Evolutionary conservation across 306 rosid genomes (phyloP), one percentile per base, ranked within the genome.

Genomic region (Vigna hirtella): DNA sequence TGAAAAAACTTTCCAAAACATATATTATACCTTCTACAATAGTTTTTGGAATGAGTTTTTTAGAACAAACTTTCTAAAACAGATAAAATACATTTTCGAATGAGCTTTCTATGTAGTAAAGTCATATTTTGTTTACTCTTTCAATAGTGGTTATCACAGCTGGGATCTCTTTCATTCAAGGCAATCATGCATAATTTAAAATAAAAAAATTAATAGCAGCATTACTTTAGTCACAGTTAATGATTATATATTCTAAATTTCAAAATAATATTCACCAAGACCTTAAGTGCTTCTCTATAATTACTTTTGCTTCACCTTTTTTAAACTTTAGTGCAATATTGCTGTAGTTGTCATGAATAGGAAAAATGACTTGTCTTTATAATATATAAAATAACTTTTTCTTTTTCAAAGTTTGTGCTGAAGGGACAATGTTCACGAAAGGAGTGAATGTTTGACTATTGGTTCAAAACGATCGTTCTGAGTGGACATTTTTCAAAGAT

Each of bases 161-260:
- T 58, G 22, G 42, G 40, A 56, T 69, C 1, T 47, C 17, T 20
- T 65, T 58, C 24, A 47, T 69, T 17, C 52, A 69, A 57, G 28
- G 9, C 22, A 24, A 71, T 62, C 56, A 51, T 61, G 72, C 49
- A 51, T 61, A 55, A 32, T 26, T 26, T 26, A 26, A 26, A 26
- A 26, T 1, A 26, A 26, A 26, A 0, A 26, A 26, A 26, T 2
- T 26, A 26, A 26, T 26, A 30, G 8, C n/a, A 18, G 12, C 67
- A 63, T 63, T 26, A 55, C 65, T 30, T 70, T 49, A 18, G 65
- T 7, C 73, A 52, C 73, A 72, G 59, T 79, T 72, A 48, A 78
- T 5, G 20, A 59, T 13, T 61, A 78, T 58, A 47, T 68, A 56
- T 65, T 57, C 12, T 42, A 28, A 50, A 13, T 77, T 66, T 38